Evolutionary conservation across 345 rosid species (phyloP), one percentile per base, ranked within the genome.

Genomic region (Brassica cretica): DNA sequence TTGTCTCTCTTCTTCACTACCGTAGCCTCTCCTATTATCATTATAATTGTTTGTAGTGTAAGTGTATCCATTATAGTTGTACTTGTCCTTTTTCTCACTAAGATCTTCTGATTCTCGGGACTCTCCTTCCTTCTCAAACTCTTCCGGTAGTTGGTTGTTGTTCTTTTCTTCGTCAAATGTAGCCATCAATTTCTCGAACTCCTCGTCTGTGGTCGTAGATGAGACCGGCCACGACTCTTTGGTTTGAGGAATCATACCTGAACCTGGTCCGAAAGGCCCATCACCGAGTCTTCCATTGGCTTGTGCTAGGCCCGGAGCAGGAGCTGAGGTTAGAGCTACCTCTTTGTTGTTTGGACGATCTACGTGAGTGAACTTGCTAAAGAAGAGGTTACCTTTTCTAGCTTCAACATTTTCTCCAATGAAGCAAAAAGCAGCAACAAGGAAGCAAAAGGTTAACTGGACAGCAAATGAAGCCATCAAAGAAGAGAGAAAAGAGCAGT

Each of bases 381-480:
- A 90, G 84, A 90, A 87, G 64, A 80, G 58, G 75, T 71, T 83
- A 77, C 89, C 86, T 70, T 86, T 86, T 75, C 91, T 89, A 6
- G 87, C 91, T 24, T 87, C 85, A 69, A 80, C 79, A 71, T 44
- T 79, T 10, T 74, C 51, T 46, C 49, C 27, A 60, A 76, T 35
- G 59, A 78, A 73, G 70, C 82, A 72, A 53, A 79, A 51, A 19
- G 67, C 6, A 21, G 70, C 53, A 44, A 80, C 67, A 56, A 77
- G 66, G 77, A 76, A 62, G 64, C 68, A 81, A 68, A 82, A 71
- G 7, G 41, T 33, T 18, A 68, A 11, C 68, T 25, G 8, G 12
- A 64, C n/a, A 65, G 37, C 73, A 7, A 61, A 60, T 63, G 82
- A 77, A 76, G 88, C 88, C 94, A 90, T 88, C 37, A 3, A 14